Conservation (phyloP, 176 grass and related monocot genomes). For the Aegilops speltoides region DNA sequence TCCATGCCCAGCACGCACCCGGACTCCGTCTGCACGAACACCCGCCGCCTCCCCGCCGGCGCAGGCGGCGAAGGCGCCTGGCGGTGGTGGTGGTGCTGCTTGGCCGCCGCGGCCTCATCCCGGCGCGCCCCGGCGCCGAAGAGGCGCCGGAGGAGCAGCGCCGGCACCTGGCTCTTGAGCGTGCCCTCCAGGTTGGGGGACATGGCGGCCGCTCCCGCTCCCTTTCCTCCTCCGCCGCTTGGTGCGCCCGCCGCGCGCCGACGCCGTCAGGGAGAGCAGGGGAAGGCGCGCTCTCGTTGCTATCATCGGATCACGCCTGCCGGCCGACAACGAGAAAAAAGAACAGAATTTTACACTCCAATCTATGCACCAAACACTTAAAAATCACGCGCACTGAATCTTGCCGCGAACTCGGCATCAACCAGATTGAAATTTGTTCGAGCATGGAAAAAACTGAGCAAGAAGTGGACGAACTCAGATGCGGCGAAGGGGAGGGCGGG, state of each 20-base stretch:
- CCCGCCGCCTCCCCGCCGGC: constrained; percentile 57
- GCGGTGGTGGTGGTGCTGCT: constrained; percentile 32
- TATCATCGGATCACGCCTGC: constrained; percentile 63
- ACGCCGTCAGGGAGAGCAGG: constrained; percentile 65
- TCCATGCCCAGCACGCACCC: constrained; percentile 78
- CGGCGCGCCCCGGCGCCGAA: constrained; percentile 34
- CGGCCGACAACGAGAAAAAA: background rate
- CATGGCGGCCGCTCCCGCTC: constrained; percentile 29
- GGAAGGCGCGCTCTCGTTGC: constrained; percentile 42
- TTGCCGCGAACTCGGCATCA: background rate
- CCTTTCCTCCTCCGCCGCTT: constrained; percentile 70
- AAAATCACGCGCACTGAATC: background rate
- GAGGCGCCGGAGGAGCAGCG: constrained; percentile 50
- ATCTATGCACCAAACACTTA: background rate
- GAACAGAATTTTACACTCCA: background rate
- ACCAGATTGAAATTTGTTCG: background rate
- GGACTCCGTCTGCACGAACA: constrained; percentile 86
- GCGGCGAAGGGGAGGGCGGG: background rate
- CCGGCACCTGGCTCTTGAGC: constrained; percentile 61
- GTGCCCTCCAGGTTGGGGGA: constrained; percentile 56
- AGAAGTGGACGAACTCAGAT: constrained; percentile 2
- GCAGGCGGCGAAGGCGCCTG: constrained; percentile 6
- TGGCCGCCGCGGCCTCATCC: constrained; percentile 18
- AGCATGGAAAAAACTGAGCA: background rate
- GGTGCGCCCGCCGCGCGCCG: constrained; percentile 47